Base-by-base conservation (phyloP, 2,329 filamentous ascomycete species). In the Fusarium pseudograminearum region DNA sequence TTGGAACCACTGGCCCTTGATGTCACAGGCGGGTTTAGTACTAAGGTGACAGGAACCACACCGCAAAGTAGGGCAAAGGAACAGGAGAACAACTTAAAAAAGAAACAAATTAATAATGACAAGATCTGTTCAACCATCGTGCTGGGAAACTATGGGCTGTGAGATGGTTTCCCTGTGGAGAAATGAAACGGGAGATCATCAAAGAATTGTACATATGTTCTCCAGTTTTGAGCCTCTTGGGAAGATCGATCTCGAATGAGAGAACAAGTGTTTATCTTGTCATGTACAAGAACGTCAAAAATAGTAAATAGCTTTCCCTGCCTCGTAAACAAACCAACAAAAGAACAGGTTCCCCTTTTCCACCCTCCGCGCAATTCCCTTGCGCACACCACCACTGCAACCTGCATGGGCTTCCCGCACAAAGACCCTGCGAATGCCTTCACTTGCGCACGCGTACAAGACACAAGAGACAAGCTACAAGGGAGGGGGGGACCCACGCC, bases 181-280 rank as follows among this genome's bases (percentile, higher is more conserved):
- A 61, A 53, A 28, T 26, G 15, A 24, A 59, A 38, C 64, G 71
- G 71, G 71, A 69, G 71, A 74, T 74, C 71, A 72, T 60, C 71
- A 24, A 63, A 30, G 26, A 34, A 62, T 38, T 20, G 41, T 26
- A 65, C 18, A 61, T 38, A 51, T 55, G 18, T 53, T 55, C 56
- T 60, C 63, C 55, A 63, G 60, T 51, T 51, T 51, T 45, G 60
- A 73, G 67, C 45, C 58, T 66, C 62, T 22, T 46, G 20, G 5
- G 26, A 46, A 46, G 44, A 31, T 46, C 44, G 42, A 54, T 54
- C 65, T 33, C 34, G 41, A 44, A 44, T 41, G 50, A 59, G 40
- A 40, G 47, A 51, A 20, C 12, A 51, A 51, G 15, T 47, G 44
- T 47, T 47, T 57, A 40, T 28, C 36, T 26, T 24, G n/a, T 22